phyloP scores from a whole-genome alignment of 495 filamentous ascomycete species.

The Aspergillus heteromorphus region DNA sequence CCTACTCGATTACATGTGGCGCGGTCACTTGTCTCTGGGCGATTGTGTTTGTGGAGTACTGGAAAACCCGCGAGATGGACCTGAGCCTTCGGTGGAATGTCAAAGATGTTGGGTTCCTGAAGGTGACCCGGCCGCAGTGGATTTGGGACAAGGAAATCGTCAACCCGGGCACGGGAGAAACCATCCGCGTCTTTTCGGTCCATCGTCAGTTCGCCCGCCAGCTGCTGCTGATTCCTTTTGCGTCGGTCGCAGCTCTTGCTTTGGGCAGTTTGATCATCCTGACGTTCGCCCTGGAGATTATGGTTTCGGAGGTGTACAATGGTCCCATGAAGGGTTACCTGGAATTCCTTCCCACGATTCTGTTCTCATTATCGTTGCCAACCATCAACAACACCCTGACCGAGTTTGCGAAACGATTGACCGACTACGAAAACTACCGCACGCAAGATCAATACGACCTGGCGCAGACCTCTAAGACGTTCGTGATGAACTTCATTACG shows the following conservation, averaged over 20 bases:
- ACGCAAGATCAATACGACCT: slow-evolving; percentile 74
- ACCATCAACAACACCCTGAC: slow-evolving; percentile 70
- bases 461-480: slow-evolving; percentile 82
- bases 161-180: slow-evolving; percentile 81
- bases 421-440: slow-evolving; percentile 85
- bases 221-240: slow-evolving; percentile 81
- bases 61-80: slow-evolving; percentile 91
- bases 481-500: slow-evolving; percentile 93
- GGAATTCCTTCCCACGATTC: slow-evolving; percentile 77
- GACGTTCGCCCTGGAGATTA: slow-evolving; percentile 87
- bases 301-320: slow-evolving; percentile 86
- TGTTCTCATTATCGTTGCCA: slow-evolving; percentile 73
- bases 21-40: slow-evolving; percentile 75
- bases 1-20: slow-evolving; percentile 78
- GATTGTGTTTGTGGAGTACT: slow-evolving; percentile 88
- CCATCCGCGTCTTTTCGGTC: slow-evolving; percentile 66
- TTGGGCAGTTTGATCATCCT: slow-evolving; percentile 75
- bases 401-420: slow-evolving; percentile 67
- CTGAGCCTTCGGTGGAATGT: slow-evolving; percentile 90
- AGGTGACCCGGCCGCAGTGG: slow-evolving; percentile 72
- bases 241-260: slow-evolving; percentile 59
- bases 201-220: slow-evolving; percentile 72
- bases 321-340: slow-evolving; percentile 79
- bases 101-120: slow-evolving; percentile 72
- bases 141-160: slow-evolving; percentile 65